Base-by-base conservation (phyloP, 306 rosid species). In the Glycine soja region DNA sequence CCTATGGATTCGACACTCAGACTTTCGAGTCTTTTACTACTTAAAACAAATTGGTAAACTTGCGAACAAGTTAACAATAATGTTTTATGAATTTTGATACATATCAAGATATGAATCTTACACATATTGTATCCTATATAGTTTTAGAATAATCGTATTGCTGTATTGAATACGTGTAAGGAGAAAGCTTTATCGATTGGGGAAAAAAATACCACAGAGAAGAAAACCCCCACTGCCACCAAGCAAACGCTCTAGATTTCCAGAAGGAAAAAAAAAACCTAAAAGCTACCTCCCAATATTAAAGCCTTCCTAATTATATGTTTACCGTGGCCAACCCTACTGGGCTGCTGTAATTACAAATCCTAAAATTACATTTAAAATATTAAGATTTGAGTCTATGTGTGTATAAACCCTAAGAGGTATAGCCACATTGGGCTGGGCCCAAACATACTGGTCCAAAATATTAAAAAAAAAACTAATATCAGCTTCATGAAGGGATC, bases 401-500 rank as follows among this genome's bases (percentile, higher is more conserved):
- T 51, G 56, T 51, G 16, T 51, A 51, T 48, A 48, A 48, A 48
- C n/a, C 6, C 46, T 42, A 42, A 42, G 46, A 42, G 46, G 46
- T 42, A 42, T 42, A 7, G 46, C 46, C 46, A 42, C 9, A 42
- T 42, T 42, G 46, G 46, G 7, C 46, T 6, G 46, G 46, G 46
- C 46, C 46, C 46, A 42, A 42, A 42, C 38, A 8, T 46, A 46
- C 52, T 63, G 47, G 43, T 52, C 61, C 51, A 15, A 30, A 69
- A 57, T 46, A 42, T 9, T 24, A 24, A 24, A 59, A 14, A 53
- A 61, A 36, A 34, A 34, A 42, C 52, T 9, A 48, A 36, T 40
- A 57, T 76, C 48, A 12, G 5, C 77, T 73, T 15, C 15, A 59
- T 59, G 73, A 48, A 75, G 66, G 66, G 65, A 54, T 68, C 59